phyloP scores from a whole-genome alignment of 495 filamentous ascomycete species.

The Bryoglossum gracile region DNA sequence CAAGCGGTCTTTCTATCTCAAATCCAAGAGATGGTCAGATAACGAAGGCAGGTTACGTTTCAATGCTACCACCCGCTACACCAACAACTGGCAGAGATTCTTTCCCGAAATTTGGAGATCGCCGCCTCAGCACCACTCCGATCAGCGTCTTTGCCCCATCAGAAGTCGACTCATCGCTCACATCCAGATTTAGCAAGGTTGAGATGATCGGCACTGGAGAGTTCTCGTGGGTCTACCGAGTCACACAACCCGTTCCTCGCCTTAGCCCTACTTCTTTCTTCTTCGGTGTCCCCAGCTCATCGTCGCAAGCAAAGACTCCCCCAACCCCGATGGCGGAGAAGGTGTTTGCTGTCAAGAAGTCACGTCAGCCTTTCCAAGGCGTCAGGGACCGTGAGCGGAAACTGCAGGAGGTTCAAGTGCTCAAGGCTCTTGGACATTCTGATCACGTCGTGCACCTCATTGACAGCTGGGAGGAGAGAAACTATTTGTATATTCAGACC shows the following conservation, averaged over 20 bases:
- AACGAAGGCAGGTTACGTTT: constrained; percentile 29
- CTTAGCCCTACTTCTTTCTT: constrained; percentile 29
- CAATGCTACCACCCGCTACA: constrained; percentile 63
- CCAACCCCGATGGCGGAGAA: constrained; percentile 39
- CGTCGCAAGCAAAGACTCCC: constrained; percentile 29
- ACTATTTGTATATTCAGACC: constrained; percentile 88
- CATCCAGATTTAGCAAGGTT: constrained; percentile 65
- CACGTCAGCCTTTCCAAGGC: constrained; percentile 68
- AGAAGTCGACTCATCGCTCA: constrained; percentile 64
- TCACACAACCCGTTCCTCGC: no score
- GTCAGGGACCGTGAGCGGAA: constrained; percentile 66
- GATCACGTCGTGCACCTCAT: constrained; percentile 79
- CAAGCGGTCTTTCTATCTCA: constrained; percentile 66
- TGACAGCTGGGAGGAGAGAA: constrained; percentile 75
- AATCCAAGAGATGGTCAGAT: constrained; percentile 37
- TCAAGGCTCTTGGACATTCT: constrained; percentile 61
- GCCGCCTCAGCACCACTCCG: constrained; percentile 41
- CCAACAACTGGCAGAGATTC: constrained; percentile 65
- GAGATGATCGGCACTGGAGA: constrained; percentile 78
- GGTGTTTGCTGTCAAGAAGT: constrained; percentile 91
- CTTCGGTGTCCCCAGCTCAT: constrained; percentile 28
- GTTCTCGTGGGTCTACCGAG: constrained; percentile 87
- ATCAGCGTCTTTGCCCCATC: constrained; percentile 47
- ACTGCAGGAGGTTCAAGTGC: constrained; percentile 69
- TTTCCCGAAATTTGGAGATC: constrained; percentile 35